These are phyloP conservation scores for Podochytrium sp. DNA, from an alignment of 192 early-diverging fungal genomes.

Conservation along the genomic window DNA sequence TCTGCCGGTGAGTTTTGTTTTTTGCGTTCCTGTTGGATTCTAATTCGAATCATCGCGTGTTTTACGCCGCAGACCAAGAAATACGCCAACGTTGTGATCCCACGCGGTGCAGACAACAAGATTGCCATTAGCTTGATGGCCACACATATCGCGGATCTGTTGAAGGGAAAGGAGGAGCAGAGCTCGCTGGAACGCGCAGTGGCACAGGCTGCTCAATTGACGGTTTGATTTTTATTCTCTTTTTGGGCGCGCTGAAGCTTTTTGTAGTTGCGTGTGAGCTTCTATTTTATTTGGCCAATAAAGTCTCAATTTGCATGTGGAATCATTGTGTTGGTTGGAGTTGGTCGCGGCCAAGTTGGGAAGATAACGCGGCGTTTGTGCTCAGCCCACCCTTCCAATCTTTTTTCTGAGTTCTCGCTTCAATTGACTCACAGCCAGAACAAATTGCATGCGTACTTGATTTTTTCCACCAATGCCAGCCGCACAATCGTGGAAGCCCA, in stretches of 20 bases:
- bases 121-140: conserved; percentile 50
- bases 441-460: too few species aligned
- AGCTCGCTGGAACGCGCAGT: not conserved
- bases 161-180: conserved; percentile 22
- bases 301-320: too few species aligned
- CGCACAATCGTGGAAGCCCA: too few species aligned
- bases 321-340: too few species aligned
- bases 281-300: too few species aligned
- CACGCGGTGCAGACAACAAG: conserved; percentile 47
- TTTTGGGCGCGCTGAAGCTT: not conserved
- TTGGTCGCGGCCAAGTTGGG: too few species aligned
- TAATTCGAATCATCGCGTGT: not conserved
- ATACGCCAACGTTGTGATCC: conserved; percentile 54
- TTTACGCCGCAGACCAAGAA: conserved; percentile 41
- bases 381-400: too few species aligned
- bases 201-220: not conserved
- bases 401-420: too few species aligned
- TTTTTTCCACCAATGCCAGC: too few species aligned
- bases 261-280: not conserved
- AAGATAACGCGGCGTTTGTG: too few species aligned
- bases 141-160: conserved; percentile 45
- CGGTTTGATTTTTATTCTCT: not conserved
- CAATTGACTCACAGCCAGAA: too few species aligned
- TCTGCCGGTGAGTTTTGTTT: conserved; percentile 56
- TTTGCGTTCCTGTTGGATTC: too few species aligned